Conservation (phyloP, 176 grass and related monocot species). For the Carex cristatella region DNA sequence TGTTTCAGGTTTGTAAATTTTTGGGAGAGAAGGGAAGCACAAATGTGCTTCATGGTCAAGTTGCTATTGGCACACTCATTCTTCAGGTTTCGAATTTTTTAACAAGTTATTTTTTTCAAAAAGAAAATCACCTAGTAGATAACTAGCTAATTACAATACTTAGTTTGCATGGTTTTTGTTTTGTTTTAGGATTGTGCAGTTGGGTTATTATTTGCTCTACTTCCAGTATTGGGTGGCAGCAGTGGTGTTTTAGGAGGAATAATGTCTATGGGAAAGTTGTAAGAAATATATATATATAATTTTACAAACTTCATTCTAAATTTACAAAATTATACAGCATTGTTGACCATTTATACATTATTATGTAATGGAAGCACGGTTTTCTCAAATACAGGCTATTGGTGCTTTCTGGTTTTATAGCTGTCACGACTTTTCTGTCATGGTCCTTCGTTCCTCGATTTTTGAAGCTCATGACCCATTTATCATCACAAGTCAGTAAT, state of each 20-base stretch:
- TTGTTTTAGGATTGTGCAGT: conserved; percentile 87
- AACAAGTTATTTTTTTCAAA: conserved; percentile 11
- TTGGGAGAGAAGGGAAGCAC: conserved; percentile 78
- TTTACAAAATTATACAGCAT: conserved; percentile 10
- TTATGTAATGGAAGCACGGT: background rate
- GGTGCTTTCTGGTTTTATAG: conserved; percentile 77
- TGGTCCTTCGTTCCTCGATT: conserved; percentile 97
- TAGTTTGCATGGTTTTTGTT: background rate
- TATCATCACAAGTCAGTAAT: conserved; percentile 90
- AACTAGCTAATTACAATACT: background rate
- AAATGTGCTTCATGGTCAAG: conserved; percentile 94
- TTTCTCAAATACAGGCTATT: conserved; percentile 68
- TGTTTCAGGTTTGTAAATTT: conserved; percentile 86
- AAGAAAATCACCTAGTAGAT: background rate
- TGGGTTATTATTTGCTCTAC: conserved; percentile 88
- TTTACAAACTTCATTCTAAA: background rate
- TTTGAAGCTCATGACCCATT: conserved; percentile 93
- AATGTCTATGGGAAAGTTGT: conserved; percentile 91
- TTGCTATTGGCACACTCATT: conserved; percentile 87
- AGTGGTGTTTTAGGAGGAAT: conserved; percentile 86
- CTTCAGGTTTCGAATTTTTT: conserved; percentile 55
- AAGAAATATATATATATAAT: conserved; percentile 26
- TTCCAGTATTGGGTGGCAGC: conserved; percentile 84
- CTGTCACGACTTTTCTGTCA: conserved; percentile 70
- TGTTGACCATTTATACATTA: conserved; percentile 8